A percentile compares a stretch with the other conserved stretches of the same genome.
phyloP scores from a whole-genome alignment of 139 green algal species.

The Chlamydomonas schloesseri region DNA sequence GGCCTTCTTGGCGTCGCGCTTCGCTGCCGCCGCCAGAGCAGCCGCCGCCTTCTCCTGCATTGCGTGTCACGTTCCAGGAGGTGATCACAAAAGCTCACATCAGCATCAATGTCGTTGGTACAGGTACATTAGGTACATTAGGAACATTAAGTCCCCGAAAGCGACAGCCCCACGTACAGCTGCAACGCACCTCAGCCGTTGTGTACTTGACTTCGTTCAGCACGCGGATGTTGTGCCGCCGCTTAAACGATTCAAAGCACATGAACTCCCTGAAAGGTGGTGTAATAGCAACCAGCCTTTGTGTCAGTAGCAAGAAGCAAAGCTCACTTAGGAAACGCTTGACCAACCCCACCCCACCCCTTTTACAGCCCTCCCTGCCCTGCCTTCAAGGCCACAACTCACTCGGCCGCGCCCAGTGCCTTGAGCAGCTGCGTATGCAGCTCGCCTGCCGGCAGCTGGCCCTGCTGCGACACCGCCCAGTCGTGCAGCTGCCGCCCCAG shows the following conservation, averaged over 20 bases:
- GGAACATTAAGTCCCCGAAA: too few species aligned
- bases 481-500: background rate
- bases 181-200: background rate
- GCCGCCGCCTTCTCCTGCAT: conserved; percentile 1
- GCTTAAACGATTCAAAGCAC: conserved; percentile 34
- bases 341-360: too few species aligned
- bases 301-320: background rate
- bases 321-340: background rate
- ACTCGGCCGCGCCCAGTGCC: conserved; percentile 7
- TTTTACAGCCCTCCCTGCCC: too few species aligned
- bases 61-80: too few species aligned
- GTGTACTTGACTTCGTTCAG: conserved; percentile 25
- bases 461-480: background rate
- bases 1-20: background rate
- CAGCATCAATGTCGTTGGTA: too few species aligned
- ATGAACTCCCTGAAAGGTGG: conserved; percentile 23
- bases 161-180: too few species aligned
- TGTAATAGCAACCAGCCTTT: background rate
- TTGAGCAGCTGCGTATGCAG: conserved; percentile 1
- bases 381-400: background rate
- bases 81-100: too few species aligned
- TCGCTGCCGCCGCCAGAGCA: background rate
- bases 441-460: background rate
- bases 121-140: too few species aligned
- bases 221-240: conserved; percentile 1